These are phyloP conservation scores for Skeletonema grethae DNA, from an alignment of 108 stramenopile genomes.

Conservation along the genomic window DNA sequence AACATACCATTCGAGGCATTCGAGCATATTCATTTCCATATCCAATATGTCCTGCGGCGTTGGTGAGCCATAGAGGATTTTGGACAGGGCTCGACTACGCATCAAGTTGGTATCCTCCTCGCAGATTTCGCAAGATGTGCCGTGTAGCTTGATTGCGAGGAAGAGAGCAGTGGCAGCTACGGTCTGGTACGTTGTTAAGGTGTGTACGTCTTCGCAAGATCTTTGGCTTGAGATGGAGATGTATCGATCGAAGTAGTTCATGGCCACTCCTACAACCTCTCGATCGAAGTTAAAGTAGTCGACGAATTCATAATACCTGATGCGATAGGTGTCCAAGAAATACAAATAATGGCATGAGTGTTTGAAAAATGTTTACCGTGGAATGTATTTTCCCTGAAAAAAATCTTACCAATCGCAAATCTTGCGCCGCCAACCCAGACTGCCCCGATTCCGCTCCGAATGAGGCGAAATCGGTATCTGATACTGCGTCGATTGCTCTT, in stretches of 20 bases:
- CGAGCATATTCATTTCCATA: slow-evolving; percentile 14
- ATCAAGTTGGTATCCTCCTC: not conserved
- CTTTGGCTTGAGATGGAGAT: slow-evolving; percentile 40
- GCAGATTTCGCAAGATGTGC: not conserved
- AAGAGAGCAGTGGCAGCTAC: slow-evolving; percentile 67
- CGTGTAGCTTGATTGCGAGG: slow-evolving; percentile 56
- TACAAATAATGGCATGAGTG: not conserved
- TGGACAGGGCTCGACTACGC: not conserved
- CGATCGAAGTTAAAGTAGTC: slow-evolving; percentile 63
- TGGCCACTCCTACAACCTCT: slow-evolving; percentile 63
- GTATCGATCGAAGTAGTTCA: slow-evolving; percentile 63
- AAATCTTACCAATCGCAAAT: slow-evolving; percentile 62
- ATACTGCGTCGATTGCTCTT: slow-evolving; percentile 4
- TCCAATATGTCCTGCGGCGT: slow-evolving; percentile 37
- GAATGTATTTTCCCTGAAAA: too few relatives aligned
- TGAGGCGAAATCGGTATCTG: not conserved
- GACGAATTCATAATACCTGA: slow-evolving; percentile 27
- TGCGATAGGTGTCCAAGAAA: not conserved
- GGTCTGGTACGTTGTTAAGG: slow-evolving; percentile 51
- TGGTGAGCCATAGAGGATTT: not conserved
- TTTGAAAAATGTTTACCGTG: not conserved
- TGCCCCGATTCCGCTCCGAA: not conserved
- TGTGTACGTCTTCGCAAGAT: not conserved
- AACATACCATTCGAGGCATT: slow-evolving; percentile 3
- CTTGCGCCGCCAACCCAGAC: slow-evolving; percentile 47